Evolutionary conservation across 1,284 basidiomycete species (phyloP).

Genomic region (Exobasidium cylindrosporum): DNA sequence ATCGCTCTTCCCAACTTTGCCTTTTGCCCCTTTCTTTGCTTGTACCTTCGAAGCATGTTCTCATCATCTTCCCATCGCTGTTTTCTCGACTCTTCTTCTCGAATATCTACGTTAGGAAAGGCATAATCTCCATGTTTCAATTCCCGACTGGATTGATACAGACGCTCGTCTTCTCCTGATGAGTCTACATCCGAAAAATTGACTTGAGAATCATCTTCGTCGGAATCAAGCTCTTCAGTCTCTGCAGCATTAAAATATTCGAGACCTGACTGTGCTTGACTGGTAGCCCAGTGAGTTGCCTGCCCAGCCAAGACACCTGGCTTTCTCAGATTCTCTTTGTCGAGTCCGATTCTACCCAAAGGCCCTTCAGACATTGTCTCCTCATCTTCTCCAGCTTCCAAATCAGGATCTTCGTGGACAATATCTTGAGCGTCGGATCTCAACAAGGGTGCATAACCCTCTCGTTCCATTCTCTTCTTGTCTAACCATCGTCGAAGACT

Average conservation of each 20-base stretch:
- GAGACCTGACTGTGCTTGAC: constrained; percentile 16
- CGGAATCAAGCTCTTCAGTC: constrained; percentile 25
- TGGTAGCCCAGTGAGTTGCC: constrained; percentile 5
- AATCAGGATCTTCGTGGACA: constrained; percentile 61
- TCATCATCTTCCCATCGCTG: constrained; percentile 30
- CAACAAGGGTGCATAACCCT: constrained; percentile 74
- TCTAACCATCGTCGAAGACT: constrained; percentile 59
- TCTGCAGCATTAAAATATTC: constrained; percentile 20
- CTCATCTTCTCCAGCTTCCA: constrained; percentile 29
- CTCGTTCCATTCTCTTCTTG: constrained; percentile 60
- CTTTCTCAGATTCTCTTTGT: neutral
- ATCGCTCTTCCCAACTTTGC: neutral
- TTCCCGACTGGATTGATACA: constrained; percentile 69
- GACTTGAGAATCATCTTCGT: constrained; percentile 54
- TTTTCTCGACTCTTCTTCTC: constrained; percentile 61
- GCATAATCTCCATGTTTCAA: constrained; percentile 88
- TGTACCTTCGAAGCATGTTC: constrained; percentile 27
- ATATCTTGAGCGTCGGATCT: constrained; percentile 66
- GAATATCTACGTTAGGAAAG: constrained; percentile 83
- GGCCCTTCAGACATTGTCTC: neutral
- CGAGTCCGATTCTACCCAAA: neutral
- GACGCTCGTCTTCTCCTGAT: constrained; percentile 64
- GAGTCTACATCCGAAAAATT: constrained; percentile 64
- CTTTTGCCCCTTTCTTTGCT: constrained; percentile 13
- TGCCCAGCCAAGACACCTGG: constrained; percentile 9